These are phyloP conservation scores for Bipolaris victoriae DNA, from an alignment of 2,329 filamentous ascomycete genomes.

Conservation along the genomic window DNA sequence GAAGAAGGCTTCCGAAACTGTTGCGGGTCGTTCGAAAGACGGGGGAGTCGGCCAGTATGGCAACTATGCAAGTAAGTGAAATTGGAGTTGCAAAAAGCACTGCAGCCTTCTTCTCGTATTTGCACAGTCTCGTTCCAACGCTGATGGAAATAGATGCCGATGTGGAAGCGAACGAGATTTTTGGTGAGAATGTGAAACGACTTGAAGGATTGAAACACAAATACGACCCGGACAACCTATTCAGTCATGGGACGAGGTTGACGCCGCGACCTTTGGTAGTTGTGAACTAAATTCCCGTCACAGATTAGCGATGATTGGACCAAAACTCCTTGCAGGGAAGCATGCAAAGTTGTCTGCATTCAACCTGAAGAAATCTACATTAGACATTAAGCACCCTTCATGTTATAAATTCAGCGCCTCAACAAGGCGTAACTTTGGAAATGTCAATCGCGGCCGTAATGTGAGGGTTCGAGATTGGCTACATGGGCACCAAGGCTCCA, in stretches of 20 bases:
- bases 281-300: conserved; percentile 17
- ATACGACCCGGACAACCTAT: conserved; percentile 45
- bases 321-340: too few species aligned
- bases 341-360: too few species aligned
- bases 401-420: too few species aligned
- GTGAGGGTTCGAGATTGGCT: too few species aligned
- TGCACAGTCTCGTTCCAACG: not conserved
- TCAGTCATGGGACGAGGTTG: conserved; percentile 37
- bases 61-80: conserved; percentile 37
- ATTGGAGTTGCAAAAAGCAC: too few species aligned
- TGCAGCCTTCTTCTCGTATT: not conserved
- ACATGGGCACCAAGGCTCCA: too few species aligned
- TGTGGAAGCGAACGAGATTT: conserved; percentile 37
- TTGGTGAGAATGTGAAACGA: conserved; percentile 41
- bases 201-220: conserved; percentile 43
- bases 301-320: too few species aligned
- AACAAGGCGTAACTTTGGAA: too few species aligned
- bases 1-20: conserved; percentile 33
- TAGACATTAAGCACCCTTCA: too few species aligned
- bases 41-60: conserved; percentile 42
- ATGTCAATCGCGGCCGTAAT: too few species aligned
- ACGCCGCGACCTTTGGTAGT: conserved; percentile 29
- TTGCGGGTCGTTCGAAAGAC: conserved; percentile 25
- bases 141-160: conserved; percentile 26
- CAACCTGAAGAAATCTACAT: too few species aligned